These are phyloP conservation scores for Gaeumannomyces tritici DNA, from an alignment of 2,329 filamentous ascomycete genomes.

Conservation along the genomic window DNA sequence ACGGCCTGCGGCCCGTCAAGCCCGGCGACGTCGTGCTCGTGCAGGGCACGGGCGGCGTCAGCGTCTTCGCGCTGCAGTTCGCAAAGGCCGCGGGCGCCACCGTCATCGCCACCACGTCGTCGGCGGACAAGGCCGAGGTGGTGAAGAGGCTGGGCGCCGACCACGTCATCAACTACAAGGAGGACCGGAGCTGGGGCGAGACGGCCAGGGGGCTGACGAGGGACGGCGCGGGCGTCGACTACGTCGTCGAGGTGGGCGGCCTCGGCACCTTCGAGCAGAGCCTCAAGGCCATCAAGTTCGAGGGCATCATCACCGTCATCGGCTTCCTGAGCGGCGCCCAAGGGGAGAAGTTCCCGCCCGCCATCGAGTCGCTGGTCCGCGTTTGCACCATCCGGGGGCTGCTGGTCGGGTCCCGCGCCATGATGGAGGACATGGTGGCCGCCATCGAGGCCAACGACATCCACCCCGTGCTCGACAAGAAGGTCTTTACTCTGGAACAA, in stretches of 20 bases:
- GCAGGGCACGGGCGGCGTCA: constrained; percentile 63
- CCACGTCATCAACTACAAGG: constrained; percentile 47
- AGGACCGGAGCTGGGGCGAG: constrained; percentile 43
- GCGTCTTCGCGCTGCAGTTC: constrained; percentile 52
- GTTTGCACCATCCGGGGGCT: constrained; percentile 29
- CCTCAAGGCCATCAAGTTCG: constrained; percentile 18
- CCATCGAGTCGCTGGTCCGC: constrained; percentile 37
- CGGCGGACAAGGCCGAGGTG: constrained; percentile 33
- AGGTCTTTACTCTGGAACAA: constrained; percentile 26
- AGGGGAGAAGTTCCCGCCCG: constrained; percentile 29
- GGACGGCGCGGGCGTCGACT: constrained; percentile 34
- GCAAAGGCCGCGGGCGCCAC: constrained; percentile 38
- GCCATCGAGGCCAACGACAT: constrained; percentile 32
- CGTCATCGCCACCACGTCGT: constrained; percentile 49
- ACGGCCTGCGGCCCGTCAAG: constrained; percentile 41
- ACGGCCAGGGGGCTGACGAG: constrained; percentile 38
- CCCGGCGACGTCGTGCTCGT: constrained; percentile 52
- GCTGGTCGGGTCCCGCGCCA: constrained; percentile 26
- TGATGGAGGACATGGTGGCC: constrained; percentile 32
- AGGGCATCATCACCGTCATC: constrained; percentile 25
- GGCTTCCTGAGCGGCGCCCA: constrained; percentile 32
- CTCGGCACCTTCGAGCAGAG: constrained; percentile 36
- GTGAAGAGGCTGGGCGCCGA: constrained; percentile 42
- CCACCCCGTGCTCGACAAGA: constrained; percentile 28
- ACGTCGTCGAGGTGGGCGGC: constrained; percentile 48